Base-by-base conservation (phyloP, 495 filamentous ascomycete species). In the Neurospora cerealis region DNA sequence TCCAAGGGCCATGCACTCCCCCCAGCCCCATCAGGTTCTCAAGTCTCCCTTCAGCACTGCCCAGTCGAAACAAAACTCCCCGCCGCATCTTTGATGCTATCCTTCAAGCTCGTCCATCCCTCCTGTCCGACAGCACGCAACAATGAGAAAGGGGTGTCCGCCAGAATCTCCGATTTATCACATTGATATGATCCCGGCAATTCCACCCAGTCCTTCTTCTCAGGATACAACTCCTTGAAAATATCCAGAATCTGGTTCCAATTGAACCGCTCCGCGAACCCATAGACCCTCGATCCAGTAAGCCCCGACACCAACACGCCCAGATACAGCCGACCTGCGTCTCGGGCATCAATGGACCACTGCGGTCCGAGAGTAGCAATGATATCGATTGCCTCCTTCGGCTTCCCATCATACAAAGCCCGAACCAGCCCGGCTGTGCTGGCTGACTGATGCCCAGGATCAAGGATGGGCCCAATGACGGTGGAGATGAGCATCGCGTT, bases 61-160 rank as follows among this genome's bases (percentile, higher is more conserved):
- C 28, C 48, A n/a, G 46, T 69, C 37, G 70, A 69, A 73, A 70
- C 74, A 71, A 74, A 74, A 37, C 73, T 76, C 62, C 39, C 71
- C 11, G 69, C 72, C 34, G 66, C 38, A n/a, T 73, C 73, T 41
- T 72, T 73, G 0, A 82, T 73, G 37, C 74, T 79, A 2, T 80
- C 72, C 73, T 81, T 78, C 21, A 82, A 73, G 6, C 44, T 77
- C 3, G 77, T 81, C 81, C 81, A 82, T n/a, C 74, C 72, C 7
- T 73, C 73, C 28, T 78, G 74, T 11, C 78, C 78, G 3, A 80
- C 42, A 10, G 70, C 73, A 9, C 71, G 70, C 66, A 82, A 38
- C 38, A 82, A 41, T 11, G 76, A 74, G n/a, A 75, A 72, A 0
- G 73, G 71, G 32, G 77, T 78, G 66, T 80, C 17, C 17, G 74